A percentile compares a stretch with the other conserved stretches of the same genome.
phyloP scores from a whole-genome alignment of 352 stramenopile genomes.

The Elongisporangium undulatum region DNA sequence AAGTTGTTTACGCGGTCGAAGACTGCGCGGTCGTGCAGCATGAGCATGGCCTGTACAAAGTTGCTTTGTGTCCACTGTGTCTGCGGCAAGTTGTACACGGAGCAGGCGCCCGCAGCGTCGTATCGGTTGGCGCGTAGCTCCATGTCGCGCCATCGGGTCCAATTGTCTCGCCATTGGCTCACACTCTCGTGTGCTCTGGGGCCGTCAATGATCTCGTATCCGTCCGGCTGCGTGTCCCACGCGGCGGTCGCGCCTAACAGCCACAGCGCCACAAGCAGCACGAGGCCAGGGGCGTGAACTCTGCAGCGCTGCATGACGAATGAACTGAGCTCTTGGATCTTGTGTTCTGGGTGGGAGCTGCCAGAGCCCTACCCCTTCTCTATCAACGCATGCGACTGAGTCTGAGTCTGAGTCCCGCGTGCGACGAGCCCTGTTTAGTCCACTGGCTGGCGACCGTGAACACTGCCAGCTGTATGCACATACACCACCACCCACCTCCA shows the following conservation, averaged over 20 bases:
- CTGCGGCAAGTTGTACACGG: slow-evolving; percentile 61
- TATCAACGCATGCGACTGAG: neutral
- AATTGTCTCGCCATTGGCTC: slow-evolving; percentile 49
- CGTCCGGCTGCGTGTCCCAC: slow-evolving; percentile 74
- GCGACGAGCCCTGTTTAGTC: neutral
- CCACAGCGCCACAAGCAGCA: slow-evolving; percentile 7
- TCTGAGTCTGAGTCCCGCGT: neutral
- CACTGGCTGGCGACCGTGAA: neutral
- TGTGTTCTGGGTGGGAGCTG: neutral
- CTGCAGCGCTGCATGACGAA: neutral
- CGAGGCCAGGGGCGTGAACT: neutral
- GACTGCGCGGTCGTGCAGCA: slow-evolving; percentile 76
- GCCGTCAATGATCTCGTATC: slow-evolving; percentile 79
- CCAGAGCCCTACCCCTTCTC: neutral
- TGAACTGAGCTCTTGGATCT: neutral
- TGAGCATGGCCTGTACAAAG: slow-evolving; percentile 72
- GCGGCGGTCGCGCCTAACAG: slow-evolving; percentile 10
- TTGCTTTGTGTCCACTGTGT: slow-evolving; percentile 73
- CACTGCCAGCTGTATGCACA: neutral
- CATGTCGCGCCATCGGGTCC: slow-evolving; percentile 64
- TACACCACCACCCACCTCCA: neutral
- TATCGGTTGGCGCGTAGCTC: slow-evolving; percentile 69
- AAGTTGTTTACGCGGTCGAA: slow-evolving; percentile 57
- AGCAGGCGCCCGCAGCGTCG: slow-evolving; percentile 41
- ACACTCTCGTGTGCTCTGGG: slow-evolving; percentile 26